phyloP scores from a whole-genome alignment of 495 filamentous ascomycete genomes.

The Filosporella fistucella region DNA sequence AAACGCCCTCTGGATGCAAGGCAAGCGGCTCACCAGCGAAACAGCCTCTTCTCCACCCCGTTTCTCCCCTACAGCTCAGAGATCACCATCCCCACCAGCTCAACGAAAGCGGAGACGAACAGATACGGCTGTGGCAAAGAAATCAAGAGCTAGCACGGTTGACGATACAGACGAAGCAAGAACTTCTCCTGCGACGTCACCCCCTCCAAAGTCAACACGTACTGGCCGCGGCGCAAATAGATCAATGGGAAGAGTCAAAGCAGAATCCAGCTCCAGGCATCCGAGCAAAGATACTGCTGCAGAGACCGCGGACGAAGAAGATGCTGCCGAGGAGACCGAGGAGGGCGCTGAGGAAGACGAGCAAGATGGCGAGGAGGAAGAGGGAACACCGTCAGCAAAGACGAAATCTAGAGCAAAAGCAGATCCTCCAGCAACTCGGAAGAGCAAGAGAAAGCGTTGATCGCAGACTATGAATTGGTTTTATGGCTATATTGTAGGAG shows the following conservation, averaged over 20 bases:
- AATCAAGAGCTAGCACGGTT: constrained; percentile 5
- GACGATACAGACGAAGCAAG: not conserved
- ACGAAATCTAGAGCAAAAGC: constrained; percentile 12
- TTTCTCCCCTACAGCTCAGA: no score
- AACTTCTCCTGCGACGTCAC: constrained; percentile 20
- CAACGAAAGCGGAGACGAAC: constrained; percentile 52
- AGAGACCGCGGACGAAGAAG: constrained; percentile 21
- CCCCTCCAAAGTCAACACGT: constrained; percentile 13
- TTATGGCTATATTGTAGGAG: not conserved
- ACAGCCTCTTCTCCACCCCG: constrained; percentile 31
- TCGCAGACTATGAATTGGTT: not conserved
- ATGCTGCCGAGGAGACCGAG: constrained; percentile 20
- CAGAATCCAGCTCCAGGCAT: constrained; percentile 19
- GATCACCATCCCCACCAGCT: no score
- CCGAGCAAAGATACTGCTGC: constrained; percentile 24
- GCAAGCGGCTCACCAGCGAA: constrained; percentile 38
- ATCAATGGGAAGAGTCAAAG: constrained; percentile 12
- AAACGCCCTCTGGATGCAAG: constrained; percentile 65
- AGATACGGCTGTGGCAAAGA: constrained; percentile 28
- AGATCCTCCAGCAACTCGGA: constrained; percentile 17
- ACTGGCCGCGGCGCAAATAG: constrained; percentile 14
- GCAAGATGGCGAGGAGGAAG: constrained; percentile 18
- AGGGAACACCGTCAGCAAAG: constrained; percentile 17
- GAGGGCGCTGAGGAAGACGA: constrained; percentile 22
- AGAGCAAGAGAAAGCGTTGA: constrained; percentile 23